phyloP scores from a whole-genome alignment of 306 rosid species.

The Macrotyloma uniflorum region DNA sequence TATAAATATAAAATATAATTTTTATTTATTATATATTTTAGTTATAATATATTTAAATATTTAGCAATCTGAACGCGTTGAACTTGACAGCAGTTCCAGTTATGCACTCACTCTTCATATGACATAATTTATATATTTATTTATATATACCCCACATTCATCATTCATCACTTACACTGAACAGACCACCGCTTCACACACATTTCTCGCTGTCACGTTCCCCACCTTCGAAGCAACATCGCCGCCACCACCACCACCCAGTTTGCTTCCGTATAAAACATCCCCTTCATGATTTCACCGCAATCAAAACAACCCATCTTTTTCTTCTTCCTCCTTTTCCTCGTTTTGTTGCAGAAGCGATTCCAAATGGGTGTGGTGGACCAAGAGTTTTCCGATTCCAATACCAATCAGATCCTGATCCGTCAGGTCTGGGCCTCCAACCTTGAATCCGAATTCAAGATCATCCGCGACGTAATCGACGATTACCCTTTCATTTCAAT shows the following conservation, averaged over 20 bases:
- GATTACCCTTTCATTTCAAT: conserved; percentile 65
- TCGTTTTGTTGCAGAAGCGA: neutral
- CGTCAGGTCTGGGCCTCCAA: conserved; percentile 75
- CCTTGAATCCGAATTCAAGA: conserved; percentile 52
- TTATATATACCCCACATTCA: neutral
- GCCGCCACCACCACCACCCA: neutral
- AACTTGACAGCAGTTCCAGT: too few relatives aligned
- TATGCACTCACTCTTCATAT: too few relatives aligned
- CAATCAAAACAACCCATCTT: neutral
- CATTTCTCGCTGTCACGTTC: neutral
- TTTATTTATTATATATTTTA: too few relatives aligned
- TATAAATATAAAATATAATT: too few relatives aligned
- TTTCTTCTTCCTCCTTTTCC: neutral
- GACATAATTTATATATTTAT: too few relatives aligned
- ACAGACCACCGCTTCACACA: conserved; percentile 32
- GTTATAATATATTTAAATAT: too few relatives aligned
- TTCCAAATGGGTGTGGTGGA: neutral
- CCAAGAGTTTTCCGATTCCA: neutral
- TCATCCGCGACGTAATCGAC: conserved; percentile 44
- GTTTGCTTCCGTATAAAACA: neutral
- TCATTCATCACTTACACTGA: neutral
- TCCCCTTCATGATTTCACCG: neutral
- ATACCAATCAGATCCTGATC: conserved; percentile 46
- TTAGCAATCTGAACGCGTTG: too few relatives aligned
- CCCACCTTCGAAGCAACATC: conserved; percentile 35